Evolutionary conservation across 495 filamentous ascomycete genomes (phyloP), one percentile per base, ranked within the genome.

Genomic region (Chaetomidium leptoderma): DNA sequence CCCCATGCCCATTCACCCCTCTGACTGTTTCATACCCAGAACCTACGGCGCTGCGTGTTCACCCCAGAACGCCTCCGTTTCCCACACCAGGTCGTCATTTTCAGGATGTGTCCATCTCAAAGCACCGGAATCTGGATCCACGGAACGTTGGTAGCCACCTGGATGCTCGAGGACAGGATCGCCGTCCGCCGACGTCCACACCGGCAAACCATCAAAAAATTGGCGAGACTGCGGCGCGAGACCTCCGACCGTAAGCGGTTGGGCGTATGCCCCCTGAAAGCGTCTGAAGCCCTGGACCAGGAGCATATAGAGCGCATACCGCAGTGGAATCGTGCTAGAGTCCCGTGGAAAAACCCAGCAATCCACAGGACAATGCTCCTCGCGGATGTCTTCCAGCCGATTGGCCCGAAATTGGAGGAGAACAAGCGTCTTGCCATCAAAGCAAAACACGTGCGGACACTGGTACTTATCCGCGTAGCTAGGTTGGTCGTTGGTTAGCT

Each of bases 391-490:
- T 48, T 27, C 55, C 1, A 10, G 39, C 27, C 19, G 57, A 14
- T n/a, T 42, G 19, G 60, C 60, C 9, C 37, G 55, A 26, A 62
- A 58, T 33, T 62, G 50, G 17, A 62, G 55, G 32, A 62, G 47
- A 13, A 62, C 43, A 24, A 62, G 55, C 10, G 33, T 43, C 24
- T 50, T 8, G 40, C 60, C 60, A 55, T 62, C 50, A 23, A 57
- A 62, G 35, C 55, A 62, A 42, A 30, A 62, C 19, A 62, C 60
- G 14, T 62, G 42, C 8, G 55, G 55, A 33, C 53, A 53, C 33
- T 53, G 30, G 51, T 60, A 60, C n/a, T 60, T 57, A 26, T 33
- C 57, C 10, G 61, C 61, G 26, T 63, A 63, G 23, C 23, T 23
- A 4, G 9, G 6, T 13, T 6, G 19, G 17, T 4, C n/a, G 4